phyloP scores from a whole-genome alignment of 768 basidiomycete genomes.

The Phallus indusiatus region DNA sequence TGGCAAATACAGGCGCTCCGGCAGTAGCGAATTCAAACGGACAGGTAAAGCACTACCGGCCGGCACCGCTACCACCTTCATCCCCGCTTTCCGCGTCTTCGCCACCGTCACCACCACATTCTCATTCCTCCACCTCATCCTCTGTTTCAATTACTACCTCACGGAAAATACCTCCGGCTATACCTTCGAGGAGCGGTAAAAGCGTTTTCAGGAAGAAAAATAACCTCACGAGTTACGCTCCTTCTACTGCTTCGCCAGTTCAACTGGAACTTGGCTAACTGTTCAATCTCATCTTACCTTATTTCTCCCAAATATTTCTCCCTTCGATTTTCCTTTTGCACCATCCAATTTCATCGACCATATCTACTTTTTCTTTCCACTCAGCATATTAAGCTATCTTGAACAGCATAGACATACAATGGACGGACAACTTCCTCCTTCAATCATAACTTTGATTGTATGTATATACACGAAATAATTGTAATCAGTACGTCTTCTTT shows the following conservation, averaged over 20 bases:
- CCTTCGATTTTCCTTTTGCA: neutral
- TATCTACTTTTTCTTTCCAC: neutral
- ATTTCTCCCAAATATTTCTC: neutral
- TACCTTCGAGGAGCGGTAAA: conserved; percentile 28
- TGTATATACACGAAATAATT: neutral
- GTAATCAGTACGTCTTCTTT: neutral
- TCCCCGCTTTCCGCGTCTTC: conserved; percentile 11
- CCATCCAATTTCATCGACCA: neutral
- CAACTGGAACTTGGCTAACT: neutral
- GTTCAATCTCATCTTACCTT: neutral
- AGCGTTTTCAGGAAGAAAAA: conserved; percentile 30
- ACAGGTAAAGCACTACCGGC: neutral
- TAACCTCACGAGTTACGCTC: neutral
- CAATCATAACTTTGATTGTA: neutral
- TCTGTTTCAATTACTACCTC: conserved; percentile 62
- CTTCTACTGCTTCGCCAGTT: neutral
- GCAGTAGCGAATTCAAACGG: neutral
- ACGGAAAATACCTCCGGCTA: conserved; percentile 63
- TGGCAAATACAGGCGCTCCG: conserved; percentile 1
- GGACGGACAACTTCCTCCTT: neutral
- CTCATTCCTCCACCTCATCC: neutral
- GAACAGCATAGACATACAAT: neutral
- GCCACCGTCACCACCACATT: conserved; percentile 9
- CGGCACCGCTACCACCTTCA: conserved; percentile 3
- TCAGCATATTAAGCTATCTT: neutral